Evolutionary conservation across 192 early-diverging fungal genomes (phyloP), one percentile per base, ranked within the genome.

Genomic region (Thamnidium elegans): DNA sequence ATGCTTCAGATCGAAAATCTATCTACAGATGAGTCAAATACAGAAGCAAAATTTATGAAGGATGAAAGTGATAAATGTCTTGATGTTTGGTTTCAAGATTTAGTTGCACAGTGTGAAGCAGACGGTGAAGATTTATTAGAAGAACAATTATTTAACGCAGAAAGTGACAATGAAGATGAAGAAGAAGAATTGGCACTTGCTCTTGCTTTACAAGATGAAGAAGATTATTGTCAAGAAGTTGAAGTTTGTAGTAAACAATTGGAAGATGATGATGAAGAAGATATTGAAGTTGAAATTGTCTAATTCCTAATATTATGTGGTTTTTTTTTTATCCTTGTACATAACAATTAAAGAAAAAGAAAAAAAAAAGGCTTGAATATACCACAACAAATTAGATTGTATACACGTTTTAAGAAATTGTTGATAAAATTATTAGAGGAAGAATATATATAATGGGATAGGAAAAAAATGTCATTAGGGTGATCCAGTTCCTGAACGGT

Each of bases 1-100:
- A 63, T 73, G 62, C 42, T 67, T 20, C 71, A 73, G 55, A 73
- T 73, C 31, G 71, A 73, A 51, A 43, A 56, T 9, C 19, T 67
- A 34, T 73, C 65, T 20, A 39, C 71, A 20, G 71, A 73, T 58
- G 66, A 73, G 34, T 55, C 65, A 6, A 67, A 73, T 45, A 46
- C 55, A 11, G 60, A 66, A 58, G 71, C 58, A 1, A 51, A 55
- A 51, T 31, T 58, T 13, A 53, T 73, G 32, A 73, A 63, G 62
- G 55, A 63, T 19, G 65, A 73, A 53, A 67, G 60, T 10, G 71
- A 73, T 36, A 43, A 65, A 4, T 73, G 54, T 34, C 46, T 73
- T 2, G 71, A 73, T 51, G 8, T 54, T 20, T 73, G 71, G 71
- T 63, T 73, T 45, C 65, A 73, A 34, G 66, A 73, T 43, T 39